A percentile compares a stretch with the other conserved stretches of the same genome.
Conservation (phyloP, 345 rosid species). For the Melaleuca alternifolia region DNA sequence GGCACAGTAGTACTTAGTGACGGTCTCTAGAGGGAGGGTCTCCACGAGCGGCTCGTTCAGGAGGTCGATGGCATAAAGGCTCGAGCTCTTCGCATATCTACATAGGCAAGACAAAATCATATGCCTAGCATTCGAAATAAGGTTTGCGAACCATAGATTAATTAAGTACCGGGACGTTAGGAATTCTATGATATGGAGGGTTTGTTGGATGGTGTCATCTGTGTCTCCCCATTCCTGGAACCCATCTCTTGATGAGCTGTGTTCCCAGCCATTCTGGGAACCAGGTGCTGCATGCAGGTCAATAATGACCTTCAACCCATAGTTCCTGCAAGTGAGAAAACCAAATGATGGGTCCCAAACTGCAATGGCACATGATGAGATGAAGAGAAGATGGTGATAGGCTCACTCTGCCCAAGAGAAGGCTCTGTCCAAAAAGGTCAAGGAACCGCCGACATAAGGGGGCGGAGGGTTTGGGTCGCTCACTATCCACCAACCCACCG, state of each 20-base stretch:
- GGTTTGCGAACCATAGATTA: neutral
- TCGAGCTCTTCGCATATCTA: conserved; percentile 36
- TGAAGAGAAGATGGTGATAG: neutral
- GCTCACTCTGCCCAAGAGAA: conserved; percentile 49
- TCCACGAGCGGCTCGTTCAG: conserved; percentile 36
- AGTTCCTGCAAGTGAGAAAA: conserved; percentile 20
- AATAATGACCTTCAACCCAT: conserved; percentile 28
- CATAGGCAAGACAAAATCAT: neutral
- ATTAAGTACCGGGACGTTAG: conserved; percentile 25
- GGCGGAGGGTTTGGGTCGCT: conserved; percentile 42
- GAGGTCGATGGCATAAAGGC: conserved; percentile 47
- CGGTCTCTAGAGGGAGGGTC: neutral
- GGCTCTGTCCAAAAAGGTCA: conserved; percentile 42
- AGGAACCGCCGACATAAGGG: conserved; percentile 54
- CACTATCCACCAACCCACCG: conserved; percentile 69
- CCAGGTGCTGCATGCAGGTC: conserved; percentile 63
- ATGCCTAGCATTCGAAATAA: neutral
- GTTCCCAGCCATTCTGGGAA: conserved; percentile 52
- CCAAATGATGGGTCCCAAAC: neutral
- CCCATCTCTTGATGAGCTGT: conserved; percentile 45
- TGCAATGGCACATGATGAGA: neutral
- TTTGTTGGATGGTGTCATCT: conserved; percentile 27
- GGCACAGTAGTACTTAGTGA: conserved; percentile 27
- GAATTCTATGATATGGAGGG: conserved; percentile 41
- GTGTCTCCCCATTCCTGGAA: conserved; percentile 48